Base-by-base conservation (phyloP, 768 basidiomycete species). In the Macrolepiota albuminosa region DNA sequence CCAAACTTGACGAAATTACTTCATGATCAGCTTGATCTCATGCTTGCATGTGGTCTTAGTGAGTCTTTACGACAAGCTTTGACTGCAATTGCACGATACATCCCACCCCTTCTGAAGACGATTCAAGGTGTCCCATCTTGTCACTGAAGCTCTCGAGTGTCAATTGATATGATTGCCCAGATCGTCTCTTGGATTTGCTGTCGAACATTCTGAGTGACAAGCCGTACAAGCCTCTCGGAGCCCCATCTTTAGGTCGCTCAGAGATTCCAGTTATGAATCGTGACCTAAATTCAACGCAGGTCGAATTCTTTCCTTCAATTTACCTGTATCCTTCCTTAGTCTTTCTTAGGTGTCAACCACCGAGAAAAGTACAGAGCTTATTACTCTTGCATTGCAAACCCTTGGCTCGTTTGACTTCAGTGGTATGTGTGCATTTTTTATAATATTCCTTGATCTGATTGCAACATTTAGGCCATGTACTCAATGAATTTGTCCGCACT, bases 21-120 rank as follows among this genome's bases (percentile, higher is more conserved):
- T 59, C 97, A 98, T 72, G 97, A 98, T 68, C 91, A 98, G 65
- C 84, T 99, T 36, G 95, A 98, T 71, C 78, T 97, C 45, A 98
- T 99, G 91, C 91, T 98, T 69, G 89, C 87, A 0, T 96, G 90
- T 69, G 96, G 95, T 3, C 74, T 99, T 62, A 95, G 91, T 68
- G 94, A 95, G 63, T 87, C 95, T 13, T 78, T 99, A 42, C 84
- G 87, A 34, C 84, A 89, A 66, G 93, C 96, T 0, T 79, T 99
- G 9, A 83, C 85, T 13, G 89, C 87, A 29, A 93, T 98, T 57
- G 89, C 92, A 0, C 82, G 84, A 60, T 84, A 89, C 67, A 98
- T 99, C 21, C 91, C 91, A 4, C 95, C 97, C 0, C 76, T 99
- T 6, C 75, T 98, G 56, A 90, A 87, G 71, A 92, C 90, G 0